Evolutionary conservation across 352 stramenopile species (phyloP), one percentile per base, ranked within the genome.

Genomic region (Phytophthora hibernalis): DNA sequence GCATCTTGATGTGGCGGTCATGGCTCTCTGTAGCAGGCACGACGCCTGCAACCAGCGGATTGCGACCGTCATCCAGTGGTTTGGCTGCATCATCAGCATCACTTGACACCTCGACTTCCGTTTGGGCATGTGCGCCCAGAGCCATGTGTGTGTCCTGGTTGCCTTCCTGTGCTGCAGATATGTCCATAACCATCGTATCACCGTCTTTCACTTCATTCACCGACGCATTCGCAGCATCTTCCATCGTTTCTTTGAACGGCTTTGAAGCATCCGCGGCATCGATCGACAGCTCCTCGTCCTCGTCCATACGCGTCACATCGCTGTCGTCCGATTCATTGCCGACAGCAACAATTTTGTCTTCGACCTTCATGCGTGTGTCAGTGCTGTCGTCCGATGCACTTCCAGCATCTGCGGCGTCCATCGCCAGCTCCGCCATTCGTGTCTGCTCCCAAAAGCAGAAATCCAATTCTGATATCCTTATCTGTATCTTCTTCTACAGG

Each of bases 1-100:
- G 26, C 20, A 50, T 55, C 31, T 51, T 64, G 7, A 88, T n/a
- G 52, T 89, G 83, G 3, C 58, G 64, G 50, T 92, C 80, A 20
- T 54, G 44, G 3, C 67, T 75, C 31, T 73, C 57, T 16, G 69
- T 72, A 16, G 68, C 38, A 20, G 71, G 62, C 9, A 70, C 28
- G 0, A 50, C 38, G 20, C 70, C n/a, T 33, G 66, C 58, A 13
- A 86, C 51, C 45, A 86, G 51, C 31, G 74, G 54, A 35, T 71
- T 72, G 54, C 20, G 45, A 28, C n/a, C 44, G 20, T 52, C 45
- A 13, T 48, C 30, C 28, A 45, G 30, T 42, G 13, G 18, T 48
- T 60, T 26, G 5, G 11, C 22, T 16, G 20, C 16, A 48, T 63
- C 24, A 7, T 40, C 44, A 15, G 28, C 10, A 5, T 16, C 50